phyloP scores from a whole-genome alignment of 1,284 basidiomycete genomes.

The Caloboletus firmus region DNA sequence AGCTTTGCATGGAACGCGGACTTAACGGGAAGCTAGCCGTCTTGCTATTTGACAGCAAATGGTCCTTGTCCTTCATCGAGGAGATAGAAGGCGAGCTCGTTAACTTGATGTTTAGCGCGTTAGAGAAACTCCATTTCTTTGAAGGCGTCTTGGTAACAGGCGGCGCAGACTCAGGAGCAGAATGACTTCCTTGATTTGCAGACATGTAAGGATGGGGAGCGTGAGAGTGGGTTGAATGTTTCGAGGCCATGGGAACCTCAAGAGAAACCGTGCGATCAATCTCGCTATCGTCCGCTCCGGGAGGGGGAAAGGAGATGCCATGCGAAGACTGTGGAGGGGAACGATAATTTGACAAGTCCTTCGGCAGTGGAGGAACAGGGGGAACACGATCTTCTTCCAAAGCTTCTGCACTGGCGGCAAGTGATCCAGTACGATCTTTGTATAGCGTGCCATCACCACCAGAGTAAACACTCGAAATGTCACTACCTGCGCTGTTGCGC shows the following conservation, averaged over 20 bases:
- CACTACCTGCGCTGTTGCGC: slow-evolving; percentile 84
- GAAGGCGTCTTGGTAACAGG: slow-evolving; percentile 66
- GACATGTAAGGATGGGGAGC: slow-evolving; percentile 17
- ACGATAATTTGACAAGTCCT: slow-evolving; percentile 79
- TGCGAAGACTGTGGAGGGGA: slow-evolving; percentile 61
- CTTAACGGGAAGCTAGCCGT: slow-evolving; percentile 56
- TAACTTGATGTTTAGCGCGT: slow-evolving; percentile 81
- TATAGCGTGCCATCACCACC: slow-evolving; percentile 54
- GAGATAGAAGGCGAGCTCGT: slow-evolving; percentile 65
- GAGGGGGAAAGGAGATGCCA: slow-evolving; percentile 49
- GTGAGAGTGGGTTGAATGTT: slow-evolving; percentile 33
- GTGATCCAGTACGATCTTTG: slow-evolving; percentile 65
- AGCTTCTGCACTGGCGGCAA: slow-evolving; percentile 54
- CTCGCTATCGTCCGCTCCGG: slow-evolving; percentile 37
- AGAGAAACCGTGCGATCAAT: slow-evolving; percentile 49
- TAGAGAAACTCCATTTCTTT: slow-evolving; percentile 97
- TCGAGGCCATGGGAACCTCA: slow-evolving; percentile 49
- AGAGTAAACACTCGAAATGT: slow-evolving; percentile 74
- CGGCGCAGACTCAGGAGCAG: slow-evolving; percentile 43
- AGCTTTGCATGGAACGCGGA: slow-evolving; percentile 58
- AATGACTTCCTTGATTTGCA: slow-evolving; percentile 34
- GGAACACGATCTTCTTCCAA: slow-evolving; percentile 73
- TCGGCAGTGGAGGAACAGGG: slow-evolving; percentile 95
- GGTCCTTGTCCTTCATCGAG: slow-evolving; percentile 45
- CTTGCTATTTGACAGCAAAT: slow-evolving; percentile 37